Conservation (phyloP, 2,329 filamentous ascomycete species). For the Hymenoscyphus infarciens region DNA sequence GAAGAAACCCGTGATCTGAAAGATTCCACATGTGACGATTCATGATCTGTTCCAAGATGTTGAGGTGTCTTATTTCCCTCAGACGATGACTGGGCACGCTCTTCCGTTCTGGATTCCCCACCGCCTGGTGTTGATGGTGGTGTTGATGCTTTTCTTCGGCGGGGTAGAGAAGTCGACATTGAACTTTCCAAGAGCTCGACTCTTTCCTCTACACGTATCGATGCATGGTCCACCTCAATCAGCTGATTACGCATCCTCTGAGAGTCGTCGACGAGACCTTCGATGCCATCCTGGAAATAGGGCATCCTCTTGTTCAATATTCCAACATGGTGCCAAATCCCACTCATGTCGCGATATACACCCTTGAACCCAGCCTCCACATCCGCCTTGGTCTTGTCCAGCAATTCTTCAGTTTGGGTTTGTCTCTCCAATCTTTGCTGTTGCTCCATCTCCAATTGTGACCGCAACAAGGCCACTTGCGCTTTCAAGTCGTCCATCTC, state of each 20-base stretch:
- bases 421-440: conserved; percentile 29
- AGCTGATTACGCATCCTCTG: conserved; percentile 32
- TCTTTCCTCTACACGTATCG: conserved; percentile 35
- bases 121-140: conserved; percentile 24
- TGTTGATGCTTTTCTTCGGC: conserved; percentile 31
- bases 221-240: conserved; percentile 35
- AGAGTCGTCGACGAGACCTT: conserved; percentile 44
- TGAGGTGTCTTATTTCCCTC: conserved; percentile 10
- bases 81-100: conserved; percentile 5
- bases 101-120: conserved; percentile 15
- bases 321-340: conserved; percentile 48
- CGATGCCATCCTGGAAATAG: conserved; percentile 52
- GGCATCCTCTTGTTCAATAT: conserved; percentile 48
- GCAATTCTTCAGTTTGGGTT: conserved; percentile 48
- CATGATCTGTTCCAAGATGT: conserved; percentile 16
- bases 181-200: conserved; percentile 29
- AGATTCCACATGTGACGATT: conserved; percentile 22
- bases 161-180: conserved; percentile 11
- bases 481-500: conserved; percentile 49
- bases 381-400: conserved; percentile 51
- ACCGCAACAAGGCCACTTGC: conserved; percentile 44
- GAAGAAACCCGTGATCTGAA: conserved; percentile 26
- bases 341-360: conserved; percentile 52
- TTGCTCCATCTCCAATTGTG: conserved; percentile 38
- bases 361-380: conserved; percentile 49